phyloP scores from a whole-genome alignment of 75 land plant species.

The Selaginella tamariscina region DNA sequence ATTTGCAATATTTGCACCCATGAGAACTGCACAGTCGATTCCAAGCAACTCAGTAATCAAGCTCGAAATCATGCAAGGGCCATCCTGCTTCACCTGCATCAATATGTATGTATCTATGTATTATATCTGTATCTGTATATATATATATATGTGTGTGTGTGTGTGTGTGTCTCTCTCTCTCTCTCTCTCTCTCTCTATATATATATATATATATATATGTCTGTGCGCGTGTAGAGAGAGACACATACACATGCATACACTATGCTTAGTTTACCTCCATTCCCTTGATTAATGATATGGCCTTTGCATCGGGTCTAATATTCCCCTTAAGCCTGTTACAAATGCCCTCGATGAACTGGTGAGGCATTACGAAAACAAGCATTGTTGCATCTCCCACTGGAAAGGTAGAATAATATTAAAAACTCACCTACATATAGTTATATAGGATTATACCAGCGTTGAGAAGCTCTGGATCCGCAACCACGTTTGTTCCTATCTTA shows the following conservation, averaged over 20 bases:
- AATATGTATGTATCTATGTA: no score
- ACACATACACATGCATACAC: no score
- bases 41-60: conserved; percentile 53
- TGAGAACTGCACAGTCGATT: conserved; percentile 69
- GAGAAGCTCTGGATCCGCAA: conserved; percentile 69
- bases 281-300: conserved; percentile 84
- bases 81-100: conserved; percentile 52
- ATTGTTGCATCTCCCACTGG: conserved; percentile 73
- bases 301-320: conserved; percentile 40
- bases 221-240: no score
- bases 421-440: background rate
- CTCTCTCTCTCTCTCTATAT: no score
- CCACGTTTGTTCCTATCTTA: conserved; percentile 72
- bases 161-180: no score
- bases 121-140: no score
- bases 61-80: conserved; percentile 66
- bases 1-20: conserved; percentile 92
- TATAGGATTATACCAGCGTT: conserved; percentile 43
- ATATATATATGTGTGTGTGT: no score
- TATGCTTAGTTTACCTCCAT: no score
- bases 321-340: conserved; percentile 68
- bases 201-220: no score
- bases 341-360: conserved; percentile 66
- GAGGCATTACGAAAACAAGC: conserved; percentile 84
- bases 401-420: background rate